phyloP scores from a whole-genome alignment of 1,284 basidiomycete species.

The Boletus mariae region DNA sequence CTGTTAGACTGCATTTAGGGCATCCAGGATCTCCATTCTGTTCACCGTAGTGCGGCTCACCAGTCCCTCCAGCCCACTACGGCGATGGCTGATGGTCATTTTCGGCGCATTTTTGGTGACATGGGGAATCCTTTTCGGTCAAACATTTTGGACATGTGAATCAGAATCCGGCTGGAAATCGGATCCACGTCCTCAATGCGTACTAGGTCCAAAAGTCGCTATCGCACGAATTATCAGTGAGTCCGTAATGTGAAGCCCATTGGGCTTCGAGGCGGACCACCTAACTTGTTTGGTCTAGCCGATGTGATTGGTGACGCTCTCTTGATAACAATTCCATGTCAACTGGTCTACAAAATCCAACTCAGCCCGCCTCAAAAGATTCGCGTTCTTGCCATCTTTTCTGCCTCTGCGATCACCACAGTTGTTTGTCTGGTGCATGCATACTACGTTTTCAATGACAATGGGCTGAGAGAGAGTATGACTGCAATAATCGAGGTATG shows the following conservation, averaged over 20 bases:
- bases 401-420: constrained; percentile 5
- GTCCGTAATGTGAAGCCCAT: not conserved
- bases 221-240: constrained; percentile 5
- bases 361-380: constrained; percentile 2
- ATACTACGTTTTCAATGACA: constrained; percentile 1
- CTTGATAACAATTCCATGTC: constrained; percentile 3
- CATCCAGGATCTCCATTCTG: constrained; percentile 4
- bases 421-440: constrained; percentile 1
- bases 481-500: constrained; percentile 3
- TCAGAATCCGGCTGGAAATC: not conserved
- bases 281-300: not conserved
- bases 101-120: not conserved
- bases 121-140: constrained; percentile 3
- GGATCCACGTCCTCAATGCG: not conserved
- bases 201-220: not conserved
- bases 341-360: not conserved
- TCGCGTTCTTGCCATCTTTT: constrained; percentile 5
- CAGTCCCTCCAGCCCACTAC: not conserved
- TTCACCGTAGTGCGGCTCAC: constrained; percentile 4
- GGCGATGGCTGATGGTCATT: not conserved
- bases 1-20: not conserved
- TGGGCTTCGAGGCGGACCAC: not conserved
- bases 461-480: not conserved
- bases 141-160: constrained; percentile 6
- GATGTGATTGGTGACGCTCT: constrained; percentile 4